Evolutionary conservation across 2,329 filamentous ascomycete genomes (phyloP), one percentile per base, ranked within the genome.

Genomic region (Zymoseptoria crescenta): DNA sequence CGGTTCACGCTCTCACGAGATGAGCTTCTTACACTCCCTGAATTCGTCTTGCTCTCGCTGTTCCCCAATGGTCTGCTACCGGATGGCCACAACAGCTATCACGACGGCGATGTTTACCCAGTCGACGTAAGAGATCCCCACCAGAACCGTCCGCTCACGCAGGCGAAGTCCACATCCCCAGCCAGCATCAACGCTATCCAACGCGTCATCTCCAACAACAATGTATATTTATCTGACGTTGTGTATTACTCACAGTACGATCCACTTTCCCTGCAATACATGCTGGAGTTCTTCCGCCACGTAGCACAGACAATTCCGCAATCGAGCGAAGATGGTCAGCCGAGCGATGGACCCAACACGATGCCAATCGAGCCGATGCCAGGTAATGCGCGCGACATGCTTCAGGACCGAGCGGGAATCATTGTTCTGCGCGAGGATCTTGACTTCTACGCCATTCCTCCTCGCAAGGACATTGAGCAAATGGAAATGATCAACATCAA

Each of bases 1-100:
- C 87, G 90, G 67, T 99, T 99, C 74, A 92, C 92, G 19, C 84
- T 99, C 54, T 97, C 93, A 13, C 83, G 94, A 72, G 94, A 99
- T 72, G 94, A 99, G 75, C 83, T 99, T 56, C 80, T 99, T 64
- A 99, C 94, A 8, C 81, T 99, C 54, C 94, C 94, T 56, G 94
- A 99, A 78, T 99, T 99, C 70, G 94, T 99, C 52, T 83, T 99
- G 51, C 80, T 99, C 49, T 99, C 94, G n/a, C 81, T 99, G 49
- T 99, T 99, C 69, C 94, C 94, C 48, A 99, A 99, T 73, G 94
- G 94, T n/a, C 82, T 99, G 24, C 91, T 99, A 63, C 94, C 94
- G 4, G 94, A 99, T 74, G 92, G 93, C 16, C 93, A 97, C 71
- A 94, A 90, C 71, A 88, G 89, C 56, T 96, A 93, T n/a, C 85